Conservation (phyloP, 2,329 filamentous ascomycete genomes). For the Microascus cirrosus region DNA sequence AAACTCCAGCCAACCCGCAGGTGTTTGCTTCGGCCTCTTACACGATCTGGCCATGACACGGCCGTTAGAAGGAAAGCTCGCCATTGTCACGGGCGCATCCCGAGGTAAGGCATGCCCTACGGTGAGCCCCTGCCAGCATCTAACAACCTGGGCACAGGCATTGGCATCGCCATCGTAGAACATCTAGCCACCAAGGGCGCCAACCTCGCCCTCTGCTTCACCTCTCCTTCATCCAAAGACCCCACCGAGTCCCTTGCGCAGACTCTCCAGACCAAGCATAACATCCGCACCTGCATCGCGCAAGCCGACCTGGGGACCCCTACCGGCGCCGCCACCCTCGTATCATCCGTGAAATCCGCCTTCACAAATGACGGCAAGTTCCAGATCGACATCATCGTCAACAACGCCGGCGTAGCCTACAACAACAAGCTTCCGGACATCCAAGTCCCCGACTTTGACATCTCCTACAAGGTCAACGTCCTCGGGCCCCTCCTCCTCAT, state of each 20-base stretch:
- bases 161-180: constrained; percentile 51
- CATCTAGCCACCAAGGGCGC: constrained; percentile 64
- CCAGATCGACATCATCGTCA: constrained; percentile 73
- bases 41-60: constrained; percentile 20
- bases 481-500: constrained; percentile 68
- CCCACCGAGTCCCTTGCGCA: constrained; percentile 50
- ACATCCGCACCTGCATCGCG: constrained; percentile 48
- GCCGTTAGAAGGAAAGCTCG: constrained; percentile 61
- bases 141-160: constrained; percentile 38
- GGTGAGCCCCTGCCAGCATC: not conserved
- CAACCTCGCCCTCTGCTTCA: constrained; percentile 61
- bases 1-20: not conserved
- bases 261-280: constrained; percentile 43
- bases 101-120: constrained; percentile 40
- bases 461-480: constrained; percentile 71
- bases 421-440: constrained; percentile 58
- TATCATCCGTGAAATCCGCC: constrained; percentile 46
- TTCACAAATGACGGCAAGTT: constrained; percentile 40
- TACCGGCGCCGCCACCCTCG: constrained; percentile 46
- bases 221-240: constrained; percentile 26
- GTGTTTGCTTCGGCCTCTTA: not conserved
- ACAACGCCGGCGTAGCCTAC: constrained; percentile 66
- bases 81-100: constrained; percentile 69
- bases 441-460: constrained; percentile 53
- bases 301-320: constrained; percentile 62